These are phyloP conservation scores for Penicillium sp. DNA, from an alignment of 2,329 filamentous ascomycete species.

Conservation along the genomic window DNA sequence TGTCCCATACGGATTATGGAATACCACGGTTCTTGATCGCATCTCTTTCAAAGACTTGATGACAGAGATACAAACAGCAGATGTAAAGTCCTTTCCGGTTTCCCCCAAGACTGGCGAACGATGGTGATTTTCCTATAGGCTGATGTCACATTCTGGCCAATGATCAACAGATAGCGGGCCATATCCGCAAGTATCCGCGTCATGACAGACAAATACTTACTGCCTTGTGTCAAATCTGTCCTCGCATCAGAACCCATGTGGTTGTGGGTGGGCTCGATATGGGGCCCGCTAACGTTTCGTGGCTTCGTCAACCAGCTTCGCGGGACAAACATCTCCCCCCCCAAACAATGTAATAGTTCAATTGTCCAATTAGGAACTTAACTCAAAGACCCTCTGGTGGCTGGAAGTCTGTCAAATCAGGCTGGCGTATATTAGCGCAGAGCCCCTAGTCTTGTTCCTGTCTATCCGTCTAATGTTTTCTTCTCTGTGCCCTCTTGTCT, in stretches of 20 bases:
- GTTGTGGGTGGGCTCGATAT: background rate
- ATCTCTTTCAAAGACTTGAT: background rate
- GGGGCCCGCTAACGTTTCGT: background rate
- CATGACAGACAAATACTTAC: background rate
- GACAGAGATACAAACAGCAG: too few species aligned
- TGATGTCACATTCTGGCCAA: background rate
- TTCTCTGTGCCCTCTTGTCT: background rate
- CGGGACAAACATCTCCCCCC: background rate
- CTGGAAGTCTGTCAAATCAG: background rate
- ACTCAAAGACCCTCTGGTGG: background rate
- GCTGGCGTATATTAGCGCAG: background rate
- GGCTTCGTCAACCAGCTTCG: background rate
- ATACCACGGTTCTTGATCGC: background rate
- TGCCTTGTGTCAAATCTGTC: background rate
- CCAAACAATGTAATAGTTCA: background rate
- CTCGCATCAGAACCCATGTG: background rate
- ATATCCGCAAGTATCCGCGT: background rate
- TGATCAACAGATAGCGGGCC: background rate
- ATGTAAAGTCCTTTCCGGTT: too few species aligned
- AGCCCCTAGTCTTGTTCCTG: background rate
- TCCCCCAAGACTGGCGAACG: too few species aligned
- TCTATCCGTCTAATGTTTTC: background rate
- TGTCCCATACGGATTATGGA: background rate
- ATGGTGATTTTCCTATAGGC: background rate
- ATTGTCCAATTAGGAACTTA: background rate